Conservation (phyloP, 768 basidiomycete species). For the Pleurotus tuber-regium region DNA sequence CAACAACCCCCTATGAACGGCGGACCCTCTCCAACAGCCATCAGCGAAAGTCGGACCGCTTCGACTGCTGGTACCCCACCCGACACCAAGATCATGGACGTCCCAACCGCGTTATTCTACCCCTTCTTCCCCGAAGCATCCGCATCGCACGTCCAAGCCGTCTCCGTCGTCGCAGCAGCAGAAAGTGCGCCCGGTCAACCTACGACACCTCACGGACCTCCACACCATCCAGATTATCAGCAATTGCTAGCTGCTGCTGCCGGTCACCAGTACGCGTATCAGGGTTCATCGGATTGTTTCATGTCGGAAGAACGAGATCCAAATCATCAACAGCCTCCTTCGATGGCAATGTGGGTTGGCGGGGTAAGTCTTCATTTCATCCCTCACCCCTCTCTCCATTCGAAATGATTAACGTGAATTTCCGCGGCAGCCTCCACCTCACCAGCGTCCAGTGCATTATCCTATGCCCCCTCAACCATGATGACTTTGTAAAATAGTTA, state of each 20-base stretch:
- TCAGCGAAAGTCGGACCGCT: slow-evolving; percentile 22
- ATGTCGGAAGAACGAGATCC: slow-evolving; percentile 67
- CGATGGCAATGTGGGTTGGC: slow-evolving; percentile 35
- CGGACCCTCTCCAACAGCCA: slow-evolving; percentile 25
- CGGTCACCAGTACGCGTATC: slow-evolving; percentile 52
- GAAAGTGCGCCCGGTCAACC: slow-evolving; percentile 7
- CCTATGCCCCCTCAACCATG: slow-evolving; percentile 14
- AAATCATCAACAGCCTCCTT: slow-evolving; percentile 21
- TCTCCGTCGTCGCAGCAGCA: slow-evolving; percentile 17
- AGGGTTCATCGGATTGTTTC: slow-evolving; percentile 58
- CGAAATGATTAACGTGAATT: background rate
- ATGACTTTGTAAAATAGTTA: background rate
- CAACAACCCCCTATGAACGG: slow-evolving; percentile 31
- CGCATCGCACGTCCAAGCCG: slow-evolving; percentile 13
- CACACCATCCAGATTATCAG: slow-evolving; percentile 40
- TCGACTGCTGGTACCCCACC: slow-evolving; percentile 33
- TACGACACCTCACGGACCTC: slow-evolving; percentile 14
- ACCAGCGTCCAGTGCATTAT: slow-evolving; percentile 6
- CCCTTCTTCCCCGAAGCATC: slow-evolving; percentile 69
- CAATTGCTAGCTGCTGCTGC: slow-evolving; percentile 59
- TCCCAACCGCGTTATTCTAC: slow-evolving; percentile 71
- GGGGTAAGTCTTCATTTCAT: slow-evolving; percentile 34
- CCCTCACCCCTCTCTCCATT: too few species aligned
- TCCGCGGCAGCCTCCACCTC: background rate
- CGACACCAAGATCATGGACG: slow-evolving; percentile 51